These are phyloP conservation scores for Lactifluus piperatus DNA, from an alignment of 768 basidiomycete genomes.

Conservation along the genomic window DNA sequence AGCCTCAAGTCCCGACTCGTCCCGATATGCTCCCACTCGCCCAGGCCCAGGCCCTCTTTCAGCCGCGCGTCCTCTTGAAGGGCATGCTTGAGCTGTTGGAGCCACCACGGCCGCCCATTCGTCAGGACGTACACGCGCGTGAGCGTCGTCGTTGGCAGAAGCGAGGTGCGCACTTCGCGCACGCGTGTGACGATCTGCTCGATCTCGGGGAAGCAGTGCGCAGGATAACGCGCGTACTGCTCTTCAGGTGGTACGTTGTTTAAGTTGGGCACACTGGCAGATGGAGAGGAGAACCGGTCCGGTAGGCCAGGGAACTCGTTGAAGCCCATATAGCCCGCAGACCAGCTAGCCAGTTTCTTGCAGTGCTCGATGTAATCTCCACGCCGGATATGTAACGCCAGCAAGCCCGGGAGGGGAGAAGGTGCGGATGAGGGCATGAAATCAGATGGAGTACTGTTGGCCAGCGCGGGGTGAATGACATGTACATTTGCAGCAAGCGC, in stretches of 20 bases:
- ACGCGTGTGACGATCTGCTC: slow-evolving; percentile 35
- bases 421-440: slow-evolving; percentile 12
- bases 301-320: slow-evolving; percentile 35
- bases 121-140: slow-evolving; percentile 39
- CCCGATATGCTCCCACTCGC: slow-evolving; percentile 33
- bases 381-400: slow-evolving; percentile 42
- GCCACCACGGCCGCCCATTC: slow-evolving; percentile 35
- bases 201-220: slow-evolving; percentile 36
- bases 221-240: slow-evolving; percentile 26
- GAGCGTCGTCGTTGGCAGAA: no score
- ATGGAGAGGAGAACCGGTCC: slow-evolving; percentile 30
- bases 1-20: slow-evolving; percentile 35
- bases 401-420: slow-evolving; percentile 30
- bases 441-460: no score
- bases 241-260: slow-evolving; percentile 19
- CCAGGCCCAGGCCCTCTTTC: slow-evolving; percentile 9
- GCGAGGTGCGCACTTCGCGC: slow-evolving; percentile 26
- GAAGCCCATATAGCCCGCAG: slow-evolving; percentile 35
- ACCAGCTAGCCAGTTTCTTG: slow-evolving; percentile 27
- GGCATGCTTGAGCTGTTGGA: slow-evolving; percentile 30
- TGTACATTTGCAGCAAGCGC: slow-evolving; percentile 28
- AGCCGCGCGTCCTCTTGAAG: slow-evolving; percentile 21
- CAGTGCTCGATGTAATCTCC: slow-evolving; percentile 43
- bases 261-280: slow-evolving; percentile 23
- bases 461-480: slow-evolving; percentile 15